Evolutionary conservation across 768 basidiomycete species (phyloP), one percentile per base, ranked within the genome.

Genomic region (Tricholoma terreum): DNA sequence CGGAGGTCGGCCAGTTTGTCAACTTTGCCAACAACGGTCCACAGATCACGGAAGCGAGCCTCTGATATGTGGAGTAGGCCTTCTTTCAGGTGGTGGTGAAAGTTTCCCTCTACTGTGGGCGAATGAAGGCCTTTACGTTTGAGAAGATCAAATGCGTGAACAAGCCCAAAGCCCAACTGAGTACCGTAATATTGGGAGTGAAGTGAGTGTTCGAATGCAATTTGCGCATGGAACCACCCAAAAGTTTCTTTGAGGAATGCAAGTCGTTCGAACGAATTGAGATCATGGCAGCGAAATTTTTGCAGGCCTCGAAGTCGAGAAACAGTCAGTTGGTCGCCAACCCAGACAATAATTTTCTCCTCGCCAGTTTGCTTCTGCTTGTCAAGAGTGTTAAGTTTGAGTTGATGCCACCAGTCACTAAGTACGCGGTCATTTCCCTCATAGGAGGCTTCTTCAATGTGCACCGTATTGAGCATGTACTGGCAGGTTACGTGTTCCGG

Each of bases 121-220:
- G 58, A 58, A 6, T 58, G 53, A 0, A 77, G 57, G 2, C 71
- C 71, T 59, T 70, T 75, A 15, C 66, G 61, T 17, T 66, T 45
- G 2, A 76, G 60, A 1, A 73, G 15, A 30, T 67, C 62, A 58
- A 76, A 75, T 0, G 69, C 71, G 2, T 72, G 68, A n/a, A 58
- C 36, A 3, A 76, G 59, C 0, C 72, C 71, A 2, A 66, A 59
- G 0, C 65, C 61, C 17, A 57, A 56, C 10, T 61, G 51, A 0
- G 73, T 74, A 0, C 73, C 73, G 6, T 71, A 64, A 58, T 77
- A 79, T 54, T 80, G 78, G 42, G 73, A 69, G 55, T 79, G 73
- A 0, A 80, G 50, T 0, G 76, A 76, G 38, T 73, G 70, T 2
- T 68, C 75, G 50, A 71, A 70, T 3, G 75, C 75, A 69, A 80